These are phyloP conservation scores for Paecilomyces niveus DNA, from an alignment of 2,329 filamentous ascomycete species.

Conservation along the genomic window DNA sequence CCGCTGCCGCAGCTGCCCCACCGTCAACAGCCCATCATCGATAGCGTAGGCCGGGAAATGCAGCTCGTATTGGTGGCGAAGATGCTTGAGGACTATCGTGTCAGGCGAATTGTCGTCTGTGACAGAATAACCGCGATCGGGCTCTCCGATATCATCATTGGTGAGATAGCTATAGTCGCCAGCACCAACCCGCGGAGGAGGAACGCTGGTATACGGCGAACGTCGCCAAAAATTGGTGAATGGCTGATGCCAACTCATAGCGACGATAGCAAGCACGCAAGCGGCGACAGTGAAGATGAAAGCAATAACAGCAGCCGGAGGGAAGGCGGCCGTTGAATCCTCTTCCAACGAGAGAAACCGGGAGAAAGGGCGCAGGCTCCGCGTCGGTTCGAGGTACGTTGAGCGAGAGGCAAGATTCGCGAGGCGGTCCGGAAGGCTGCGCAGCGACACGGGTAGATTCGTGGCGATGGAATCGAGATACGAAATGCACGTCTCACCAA, in stretches of 20 bases:
- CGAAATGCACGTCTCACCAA: slow-evolving; percentile 34
- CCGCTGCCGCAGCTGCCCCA: slow-evolving; percentile 33
- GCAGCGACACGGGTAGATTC: slow-evolving; percentile 23
- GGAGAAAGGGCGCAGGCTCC: slow-evolving; percentile 13
- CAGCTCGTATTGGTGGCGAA: slow-evolving; percentile 33
- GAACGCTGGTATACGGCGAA: slow-evolving; percentile 19
- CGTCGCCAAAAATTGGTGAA: slow-evolving; percentile 26
- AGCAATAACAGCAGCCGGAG: slow-evolving; percentile 8
- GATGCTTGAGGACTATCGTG: slow-evolving; percentile 37
- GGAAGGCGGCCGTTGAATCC: background rate
- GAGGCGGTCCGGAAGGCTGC: slow-evolving; percentile 25
- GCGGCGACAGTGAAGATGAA: slow-evolving; percentile 19
- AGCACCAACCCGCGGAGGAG: slow-evolving; percentile 28
- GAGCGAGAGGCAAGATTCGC: slow-evolving; percentile 13
- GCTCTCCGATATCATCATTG: slow-evolving; percentile 26
- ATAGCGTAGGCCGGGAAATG: slow-evolving; percentile 42
- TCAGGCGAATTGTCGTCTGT: slow-evolving; percentile 32
- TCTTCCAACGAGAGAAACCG: slow-evolving; percentile 15
- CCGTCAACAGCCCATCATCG: slow-evolving; percentile 36
- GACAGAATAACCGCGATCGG: slow-evolving; percentile 7
- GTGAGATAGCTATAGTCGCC: slow-evolving; percentile 34
- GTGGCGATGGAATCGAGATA: slow-evolving; percentile 30
- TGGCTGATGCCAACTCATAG: slow-evolving; percentile 29
- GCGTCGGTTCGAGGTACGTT: slow-evolving; percentile 8
- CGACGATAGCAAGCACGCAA: slow-evolving; percentile 18